Conservation (phyloP, 140 eudicot species). For the Stevia rebaudiana region DNA sequence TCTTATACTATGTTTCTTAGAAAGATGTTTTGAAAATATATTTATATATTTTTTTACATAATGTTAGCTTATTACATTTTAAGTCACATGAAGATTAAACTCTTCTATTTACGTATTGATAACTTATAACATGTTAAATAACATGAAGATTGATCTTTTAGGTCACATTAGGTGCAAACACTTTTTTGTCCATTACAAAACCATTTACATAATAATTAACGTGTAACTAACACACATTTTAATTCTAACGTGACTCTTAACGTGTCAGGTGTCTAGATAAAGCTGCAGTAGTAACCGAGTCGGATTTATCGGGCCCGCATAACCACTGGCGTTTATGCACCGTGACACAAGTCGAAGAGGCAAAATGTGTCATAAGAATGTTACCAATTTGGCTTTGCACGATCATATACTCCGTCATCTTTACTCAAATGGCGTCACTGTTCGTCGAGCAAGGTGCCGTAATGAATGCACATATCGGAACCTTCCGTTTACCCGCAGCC, state of each 20-base stretch:
- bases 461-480: conserved; percentile 47
- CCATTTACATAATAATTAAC: too few relatives aligned
- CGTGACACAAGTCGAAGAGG: conserved; percentile 92
- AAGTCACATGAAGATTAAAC: too few relatives aligned
- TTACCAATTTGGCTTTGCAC: conserved; percentile 96
- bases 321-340: conserved; percentile 85
- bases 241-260: not conserved
- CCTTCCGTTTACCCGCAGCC: conserved; percentile 74
- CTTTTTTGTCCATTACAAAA: too few relatives aligned
- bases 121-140: too few relatives aligned
- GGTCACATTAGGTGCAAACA: too few relatives aligned
- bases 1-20: too few relatives aligned
- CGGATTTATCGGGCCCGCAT: conserved; percentile 30
- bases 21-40: too few relatives aligned
- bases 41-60: too few relatives aligned
- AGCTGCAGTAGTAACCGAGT: conserved; percentile 59
- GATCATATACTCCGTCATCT: conserved; percentile 76
- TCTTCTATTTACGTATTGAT: too few relatives aligned
- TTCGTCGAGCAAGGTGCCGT: conserved; percentile 92
- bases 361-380: conserved; percentile 78
- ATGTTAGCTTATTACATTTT: too few relatives aligned
- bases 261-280: conserved; percentile 62
- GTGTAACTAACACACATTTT: too few relatives aligned
- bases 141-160: too few relatives aligned
- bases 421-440: conserved; percentile 92